Percentiles rank a stretch among this genome's conserved stretches.
Evolutionary conservation across 257 asterid genomes (phyloP).

Genomic region (Forsythia viridissima): DNA sequence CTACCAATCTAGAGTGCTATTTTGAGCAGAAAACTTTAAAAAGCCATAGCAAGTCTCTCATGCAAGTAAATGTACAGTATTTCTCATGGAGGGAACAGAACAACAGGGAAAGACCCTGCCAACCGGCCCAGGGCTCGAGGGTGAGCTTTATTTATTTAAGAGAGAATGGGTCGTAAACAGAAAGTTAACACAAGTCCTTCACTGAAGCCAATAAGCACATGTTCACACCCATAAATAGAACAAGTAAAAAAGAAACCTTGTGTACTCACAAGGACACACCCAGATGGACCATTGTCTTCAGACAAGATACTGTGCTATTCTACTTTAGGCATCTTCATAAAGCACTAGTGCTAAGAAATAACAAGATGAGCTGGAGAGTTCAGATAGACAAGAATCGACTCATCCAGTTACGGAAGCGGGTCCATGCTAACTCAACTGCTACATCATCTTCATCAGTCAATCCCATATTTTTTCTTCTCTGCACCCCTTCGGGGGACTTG

Average conservation of each 20-base stretch:
- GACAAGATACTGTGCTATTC: neutral
- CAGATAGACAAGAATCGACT: slow-evolving; percentile 56
- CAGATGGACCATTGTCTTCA: neutral
- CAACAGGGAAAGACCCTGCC: too few relatives aligned
- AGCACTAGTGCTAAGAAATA: neutral
- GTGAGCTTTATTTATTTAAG: too few relatives aligned
- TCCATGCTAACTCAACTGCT: slow-evolving; percentile 85
- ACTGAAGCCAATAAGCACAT: neutral
- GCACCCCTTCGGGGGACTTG: slow-evolving; percentile 64
- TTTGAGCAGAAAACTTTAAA: neutral
- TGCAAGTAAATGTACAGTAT: neutral
- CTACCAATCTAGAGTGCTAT: too few relatives aligned
- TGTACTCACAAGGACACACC: neutral
- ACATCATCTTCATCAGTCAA: slow-evolving; percentile 63
- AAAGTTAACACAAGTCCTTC: neutral
- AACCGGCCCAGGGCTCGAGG: too few relatives aligned
- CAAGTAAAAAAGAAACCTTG: neutral
- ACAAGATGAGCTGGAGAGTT: slow-evolving; percentile 3
- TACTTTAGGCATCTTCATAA: neutral
- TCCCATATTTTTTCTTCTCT: slow-evolving; percentile 87
- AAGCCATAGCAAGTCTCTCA: neutral
- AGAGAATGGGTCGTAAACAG: neutral
- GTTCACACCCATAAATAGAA: neutral
- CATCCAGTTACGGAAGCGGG: slow-evolving; percentile 84
- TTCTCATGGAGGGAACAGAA: too few relatives aligned